These are phyloP conservation scores for Lactarius hengduanensis DNA, from an alignment of 768 basidiomycete genomes.

Conservation along the genomic window DNA sequence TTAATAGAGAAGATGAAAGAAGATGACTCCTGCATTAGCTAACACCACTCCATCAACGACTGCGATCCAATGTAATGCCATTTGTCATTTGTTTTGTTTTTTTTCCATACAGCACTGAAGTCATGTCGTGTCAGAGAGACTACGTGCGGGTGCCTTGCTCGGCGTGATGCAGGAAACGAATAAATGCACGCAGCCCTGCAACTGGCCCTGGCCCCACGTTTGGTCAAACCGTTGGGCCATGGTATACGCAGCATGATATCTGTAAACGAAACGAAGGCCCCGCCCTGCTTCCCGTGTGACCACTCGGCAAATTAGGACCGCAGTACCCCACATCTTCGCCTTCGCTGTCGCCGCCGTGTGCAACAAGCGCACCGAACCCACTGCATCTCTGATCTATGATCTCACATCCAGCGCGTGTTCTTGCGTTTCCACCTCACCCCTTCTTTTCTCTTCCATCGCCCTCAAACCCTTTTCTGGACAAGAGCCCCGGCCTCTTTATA, in stretches of 20 bases:
- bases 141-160: not conserved
- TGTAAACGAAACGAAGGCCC: not conserved
- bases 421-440: not conserved
- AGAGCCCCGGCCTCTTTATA: not conserved
- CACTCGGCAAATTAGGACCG: not conserved
- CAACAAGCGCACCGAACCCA: not conserved
- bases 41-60: not conserved
- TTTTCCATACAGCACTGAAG: not conserved
- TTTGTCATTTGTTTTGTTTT: not conserved
- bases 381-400: not conserved
- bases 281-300: constrained; percentile 1
- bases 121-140: not conserved
- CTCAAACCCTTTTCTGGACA: not conserved
- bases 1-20: not conserved
- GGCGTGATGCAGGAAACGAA: not conserved
- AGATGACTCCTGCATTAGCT: not conserved
- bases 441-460: not conserved
- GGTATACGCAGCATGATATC: not conserved
- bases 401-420: not conserved
- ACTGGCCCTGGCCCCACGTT: not conserved
- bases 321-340: not conserved
- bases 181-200: not conserved
- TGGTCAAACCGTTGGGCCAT: not conserved
- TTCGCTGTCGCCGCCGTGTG: not conserved
- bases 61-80: not conserved